These are phyloP conservation scores for Microsporum audouinii DNA, from an alignment of 2,329 filamentous ascomycete species.

Conservation along the genomic window DNA sequence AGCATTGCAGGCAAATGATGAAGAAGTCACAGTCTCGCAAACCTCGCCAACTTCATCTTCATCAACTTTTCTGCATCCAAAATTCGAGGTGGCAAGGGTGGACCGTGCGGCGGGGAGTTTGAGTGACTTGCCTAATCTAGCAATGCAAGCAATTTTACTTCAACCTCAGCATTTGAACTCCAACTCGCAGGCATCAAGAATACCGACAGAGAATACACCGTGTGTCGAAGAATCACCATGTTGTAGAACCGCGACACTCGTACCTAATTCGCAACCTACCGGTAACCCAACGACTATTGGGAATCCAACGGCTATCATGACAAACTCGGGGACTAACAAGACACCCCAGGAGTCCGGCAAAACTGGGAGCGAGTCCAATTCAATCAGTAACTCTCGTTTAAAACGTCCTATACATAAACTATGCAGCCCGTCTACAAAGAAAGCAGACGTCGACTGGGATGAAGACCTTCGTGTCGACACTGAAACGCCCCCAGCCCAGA, in stretches of 20 bases:
- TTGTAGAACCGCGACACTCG: not conserved
- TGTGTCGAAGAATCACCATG: not conserved
- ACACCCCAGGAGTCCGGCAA: not conserved
- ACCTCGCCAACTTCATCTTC: not conserved
- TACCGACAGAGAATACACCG: not conserved
- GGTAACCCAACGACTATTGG: not conserved
- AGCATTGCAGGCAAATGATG: not conserved
- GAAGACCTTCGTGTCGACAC: conserved; percentile 14
- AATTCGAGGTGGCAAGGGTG: not conserved
- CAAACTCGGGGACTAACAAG: not conserved
- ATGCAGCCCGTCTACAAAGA: conserved; percentile 1
- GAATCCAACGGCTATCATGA: not conserved
- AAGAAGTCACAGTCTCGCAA: not conserved
- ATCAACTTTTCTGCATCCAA: not conserved
- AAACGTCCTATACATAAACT: conserved; percentile 14
- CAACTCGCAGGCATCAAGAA: not conserved
- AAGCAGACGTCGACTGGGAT: conserved; percentile 13
- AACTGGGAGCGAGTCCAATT: not conserved
- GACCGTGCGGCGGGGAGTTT: not conserved
- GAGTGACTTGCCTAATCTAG: conserved; percentile 6
- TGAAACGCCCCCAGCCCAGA: not conserved
- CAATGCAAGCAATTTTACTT: conserved; percentile 9
- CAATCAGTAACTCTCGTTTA: conserved; percentile 8
- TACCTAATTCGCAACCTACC: not conserved
- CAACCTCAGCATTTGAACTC: conserved; percentile 2